Evolutionary conservation across 2,329 filamentous ascomycete species (phyloP).

Genomic region (Exophiala viscosa): DNA sequence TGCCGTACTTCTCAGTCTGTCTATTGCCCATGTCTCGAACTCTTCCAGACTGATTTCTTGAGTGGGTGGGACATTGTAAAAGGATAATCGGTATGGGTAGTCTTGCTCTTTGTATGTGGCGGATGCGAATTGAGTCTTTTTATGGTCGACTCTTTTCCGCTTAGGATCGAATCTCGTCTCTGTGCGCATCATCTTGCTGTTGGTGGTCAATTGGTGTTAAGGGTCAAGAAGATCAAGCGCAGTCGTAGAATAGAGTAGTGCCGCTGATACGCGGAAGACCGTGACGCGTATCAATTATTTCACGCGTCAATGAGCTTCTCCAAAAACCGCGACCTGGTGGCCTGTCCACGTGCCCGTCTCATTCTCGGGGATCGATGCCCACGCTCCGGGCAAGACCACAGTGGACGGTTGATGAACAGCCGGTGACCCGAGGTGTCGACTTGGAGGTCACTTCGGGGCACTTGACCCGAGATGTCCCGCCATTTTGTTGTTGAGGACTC

Average conservation of each 20-base stretch:
- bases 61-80: constrained; percentile 83
- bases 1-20: constrained; percentile 69
- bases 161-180: constrained; percentile 57
- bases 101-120: constrained; percentile 71
- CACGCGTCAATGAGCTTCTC: neutral
- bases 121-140: constrained; percentile 81
- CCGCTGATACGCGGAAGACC: neutral
- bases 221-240: neutral
- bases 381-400: no score
- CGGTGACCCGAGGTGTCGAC: no score
- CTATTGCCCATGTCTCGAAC: constrained; percentile 98
- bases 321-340: neutral
- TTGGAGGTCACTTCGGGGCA: no score
- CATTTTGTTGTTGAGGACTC: no score
- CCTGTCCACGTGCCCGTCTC: neutral
- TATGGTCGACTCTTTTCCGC: constrained; percentile 71
- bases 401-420: no score
- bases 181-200: constrained; percentile 42
- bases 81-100: constrained; percentile 85
- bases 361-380: no score
- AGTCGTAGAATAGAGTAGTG: neutral
- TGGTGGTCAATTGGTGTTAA: neutral
- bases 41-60: constrained; percentile 94
- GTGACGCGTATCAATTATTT: neutral
- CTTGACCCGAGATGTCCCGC: no score